Base-by-base conservation (phyloP, 2,329 filamentous ascomycete genomes). In the Colletotrichum higginsianum region DNA sequence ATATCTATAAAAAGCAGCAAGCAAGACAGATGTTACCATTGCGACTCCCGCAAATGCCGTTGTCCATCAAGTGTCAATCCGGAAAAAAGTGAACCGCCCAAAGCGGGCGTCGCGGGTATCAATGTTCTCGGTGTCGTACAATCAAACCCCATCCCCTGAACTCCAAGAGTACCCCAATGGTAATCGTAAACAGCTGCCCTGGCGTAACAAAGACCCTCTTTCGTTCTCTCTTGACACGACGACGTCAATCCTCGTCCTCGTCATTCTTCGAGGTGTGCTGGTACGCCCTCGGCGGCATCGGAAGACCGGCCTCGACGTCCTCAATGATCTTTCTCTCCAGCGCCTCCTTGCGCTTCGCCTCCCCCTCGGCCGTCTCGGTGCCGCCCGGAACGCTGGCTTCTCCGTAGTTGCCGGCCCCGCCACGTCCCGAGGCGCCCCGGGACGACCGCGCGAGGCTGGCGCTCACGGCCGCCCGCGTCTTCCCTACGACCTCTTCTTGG, bases 371-470 rank as follows among this genome's bases (percentile, higher is more conserved):
- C 40, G 74, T 70, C 35, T 75, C 75, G 57, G 74, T 73, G 58
- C 63, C 78, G 53, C 65, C 78, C 73, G 35, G 75, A 73, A 26
- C 78, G 78, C 53, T 73, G 74, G 55, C 49, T 4, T 74, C 77
- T 13, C 53, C 61, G 81, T 86, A 90, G 78, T 90, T 90, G 2
- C 88, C 89, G 1, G 87, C 87, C n/a, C 89, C 89, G 30, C 89
- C 89, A 6, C 89, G 84, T 0, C 89, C 89, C 7, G 80, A 79
- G 57, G 79, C 73, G 12, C 76, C 78, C 13, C 64, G 72, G 40
- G 61, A 66, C 7, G 75, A 75, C 67, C 72, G 74, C 9, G 76
- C 71, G 23, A 74, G 57, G 61, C 78, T 80, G 7, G 80, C 79
- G 23, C 72, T 77, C 47, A 83, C 79, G 12, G 82, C 80, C 7